Conservation (phyloP, 2,329 filamentous ascomycete genomes). For the Chrysoporthe deuterocubensis region DNA sequence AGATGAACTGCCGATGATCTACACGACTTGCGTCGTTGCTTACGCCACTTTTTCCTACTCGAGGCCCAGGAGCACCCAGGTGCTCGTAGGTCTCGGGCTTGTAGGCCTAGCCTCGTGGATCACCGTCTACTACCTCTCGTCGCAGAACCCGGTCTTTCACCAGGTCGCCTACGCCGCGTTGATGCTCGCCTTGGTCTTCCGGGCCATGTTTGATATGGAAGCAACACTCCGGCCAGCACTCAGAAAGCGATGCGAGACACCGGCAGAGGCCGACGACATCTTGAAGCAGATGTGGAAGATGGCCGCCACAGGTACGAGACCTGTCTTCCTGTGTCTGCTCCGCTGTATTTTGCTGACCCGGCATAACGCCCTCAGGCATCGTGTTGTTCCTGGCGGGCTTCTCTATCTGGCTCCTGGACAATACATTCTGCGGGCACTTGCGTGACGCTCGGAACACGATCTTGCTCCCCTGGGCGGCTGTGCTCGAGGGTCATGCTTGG, state of each 20-base stretch:
- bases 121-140: conserved; percentile 76
- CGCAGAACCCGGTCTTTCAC: conserved; percentile 83
- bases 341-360: background rate
- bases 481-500: conserved; percentile 64
- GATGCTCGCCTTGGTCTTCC: conserved; percentile 70
- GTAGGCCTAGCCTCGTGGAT: conserved; percentile 70
- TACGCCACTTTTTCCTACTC: conserved; percentile 75
- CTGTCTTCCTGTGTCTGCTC: conserved; percentile 33
- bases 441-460: conserved; percentile 68
- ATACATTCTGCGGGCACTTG: conserved; percentile 70
- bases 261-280: conserved; percentile 50
- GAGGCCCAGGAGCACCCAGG: conserved; percentile 49
- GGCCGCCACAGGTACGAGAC: conserved; percentile 56
- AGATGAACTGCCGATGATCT: conserved; percentile 64
- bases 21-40: conserved; percentile 60
- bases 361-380: conserved; percentile 52
- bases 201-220: conserved; percentile 77
- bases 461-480: conserved; percentile 77
- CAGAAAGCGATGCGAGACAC: conserved; percentile 46
- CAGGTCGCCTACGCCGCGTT: conserved; percentile 77
- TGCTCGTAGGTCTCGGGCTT: conserved; percentile 44
- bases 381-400: conserved; percentile 76
- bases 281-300: conserved; percentile 75
- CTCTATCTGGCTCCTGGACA: conserved; percentile 79
- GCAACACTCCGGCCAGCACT: conserved; percentile 50